These are phyloP conservation scores for Penicillium capsulatum DNA, from an alignment of 2,329 filamentous ascomycete species.

Conservation along the genomic window DNA sequence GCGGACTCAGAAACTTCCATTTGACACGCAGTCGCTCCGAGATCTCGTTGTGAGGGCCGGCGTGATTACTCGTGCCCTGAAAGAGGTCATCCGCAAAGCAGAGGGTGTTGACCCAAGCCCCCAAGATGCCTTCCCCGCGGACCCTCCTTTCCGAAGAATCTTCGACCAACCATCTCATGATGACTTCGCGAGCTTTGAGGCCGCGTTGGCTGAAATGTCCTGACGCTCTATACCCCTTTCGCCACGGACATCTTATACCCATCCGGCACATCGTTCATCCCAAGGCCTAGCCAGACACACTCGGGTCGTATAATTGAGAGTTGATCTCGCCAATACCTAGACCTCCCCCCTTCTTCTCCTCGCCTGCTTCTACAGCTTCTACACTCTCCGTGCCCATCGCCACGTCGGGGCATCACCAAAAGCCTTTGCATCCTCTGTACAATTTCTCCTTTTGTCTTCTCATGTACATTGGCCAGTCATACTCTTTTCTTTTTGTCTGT, in stretches of 20 bases:
- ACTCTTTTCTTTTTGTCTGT: slow-evolving; percentile 10
- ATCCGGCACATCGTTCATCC: too few relatives aligned
- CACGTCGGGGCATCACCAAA: slow-evolving; percentile 10
- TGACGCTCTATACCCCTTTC: slow-evolving; percentile 9
- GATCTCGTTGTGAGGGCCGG: slow-evolving; percentile 55
- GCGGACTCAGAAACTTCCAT: slow-evolving; percentile 55
- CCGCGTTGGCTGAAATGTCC: slow-evolving; percentile 25
- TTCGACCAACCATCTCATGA: slow-evolving; percentile 41
- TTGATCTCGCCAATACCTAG: too few relatives aligned
- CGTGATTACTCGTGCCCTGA: slow-evolving; percentile 47
- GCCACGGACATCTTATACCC: not conserved
- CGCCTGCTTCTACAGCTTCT: slow-evolving; percentile 1
- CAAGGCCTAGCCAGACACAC: too few relatives aligned
- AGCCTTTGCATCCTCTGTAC: slow-evolving; percentile 18
- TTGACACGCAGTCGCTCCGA: slow-evolving; percentile 61
- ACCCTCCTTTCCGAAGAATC: slow-evolving; percentile 48
- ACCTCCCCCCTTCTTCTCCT: slow-evolving; percentile 1
- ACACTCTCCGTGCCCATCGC: slow-evolving; percentile 2
- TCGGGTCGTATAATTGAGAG: too few relatives aligned
- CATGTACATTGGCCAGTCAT: slow-evolving; percentile 18
- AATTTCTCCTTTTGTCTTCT: slow-evolving; percentile 11
- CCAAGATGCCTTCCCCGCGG: slow-evolving; percentile 29
- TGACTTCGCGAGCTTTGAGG: slow-evolving; percentile 29
- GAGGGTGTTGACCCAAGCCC: slow-evolving; percentile 41
- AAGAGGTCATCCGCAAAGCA: slow-evolving; percentile 49